phyloP scores from a whole-genome alignment of 805 yeast genomes.

The Candida gorgasii region DNA sequence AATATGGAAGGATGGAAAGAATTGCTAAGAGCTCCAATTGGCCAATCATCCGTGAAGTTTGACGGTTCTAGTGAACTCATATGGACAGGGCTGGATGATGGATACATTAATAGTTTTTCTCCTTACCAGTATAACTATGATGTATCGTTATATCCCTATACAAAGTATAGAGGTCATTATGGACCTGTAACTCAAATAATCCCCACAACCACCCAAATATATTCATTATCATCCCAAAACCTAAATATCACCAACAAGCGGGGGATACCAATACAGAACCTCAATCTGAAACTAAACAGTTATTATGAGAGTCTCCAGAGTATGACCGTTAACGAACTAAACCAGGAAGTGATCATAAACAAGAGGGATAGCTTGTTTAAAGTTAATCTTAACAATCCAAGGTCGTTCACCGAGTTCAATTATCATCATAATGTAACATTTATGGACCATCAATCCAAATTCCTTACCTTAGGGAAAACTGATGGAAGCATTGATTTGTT shows the following conservation, averaged over 20 bases:
- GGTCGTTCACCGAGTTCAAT: slow-evolving; percentile 23
- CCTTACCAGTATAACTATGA: slow-evolving; percentile 19
- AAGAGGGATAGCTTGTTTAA: slow-evolving; percentile 26
- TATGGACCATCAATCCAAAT: slow-evolving; percentile 47
- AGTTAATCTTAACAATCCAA: slow-evolving; percentile 35
- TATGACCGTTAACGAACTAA: slow-evolving; percentile 19
- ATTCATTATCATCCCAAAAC: slow-evolving; percentile 30
- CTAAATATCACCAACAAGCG: slow-evolving; percentile 36
- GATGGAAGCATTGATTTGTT: slow-evolving; percentile 65
- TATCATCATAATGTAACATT: slow-evolving; percentile 48
- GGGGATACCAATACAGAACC: slow-evolving; percentile 27
- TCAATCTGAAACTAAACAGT: slow-evolving; percentile 13
- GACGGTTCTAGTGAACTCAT: slow-evolving; percentile 74
- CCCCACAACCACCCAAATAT: slow-evolving; percentile 35
- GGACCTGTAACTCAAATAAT: slow-evolving; percentile 27
- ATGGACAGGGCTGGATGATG: slow-evolving; percentile 80
- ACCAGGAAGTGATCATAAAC: slow-evolving; percentile 30
- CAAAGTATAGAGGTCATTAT: slow-evolving; percentile 31
- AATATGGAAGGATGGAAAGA: slow-evolving; percentile 55
- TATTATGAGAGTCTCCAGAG: slow-evolving; percentile 14
- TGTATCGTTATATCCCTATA: slow-evolving; percentile 31
- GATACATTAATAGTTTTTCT: slow-evolving; percentile 41
- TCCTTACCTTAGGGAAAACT: slow-evolving; percentile 57
- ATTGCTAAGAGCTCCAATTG: slow-evolving; percentile 25
- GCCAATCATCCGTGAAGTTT: slow-evolving; percentile 41